A percentile compares a stretch with the other conserved stretches of the same genome.
phyloP scores from a whole-genome alignment of 1,284 basidiomycete genomes.

The Lentinula novae-zelandiae region DNA sequence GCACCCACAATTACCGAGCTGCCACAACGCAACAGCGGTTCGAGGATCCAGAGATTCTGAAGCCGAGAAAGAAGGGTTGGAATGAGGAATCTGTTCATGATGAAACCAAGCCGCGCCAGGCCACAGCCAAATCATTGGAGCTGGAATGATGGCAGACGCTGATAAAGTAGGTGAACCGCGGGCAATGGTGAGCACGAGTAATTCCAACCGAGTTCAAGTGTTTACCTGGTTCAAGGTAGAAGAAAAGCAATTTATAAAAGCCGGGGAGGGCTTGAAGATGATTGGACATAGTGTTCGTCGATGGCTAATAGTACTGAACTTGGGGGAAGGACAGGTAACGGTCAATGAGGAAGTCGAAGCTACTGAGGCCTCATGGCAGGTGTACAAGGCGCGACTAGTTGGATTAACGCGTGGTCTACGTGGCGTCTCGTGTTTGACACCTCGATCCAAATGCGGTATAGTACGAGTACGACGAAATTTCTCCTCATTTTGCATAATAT shows the following conservation, averaged over 20 bases:
- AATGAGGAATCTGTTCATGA: slow-evolving; percentile 59
- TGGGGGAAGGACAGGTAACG: too few relatives aligned
- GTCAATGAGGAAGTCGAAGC: too few relatives aligned
- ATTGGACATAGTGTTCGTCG: neutral
- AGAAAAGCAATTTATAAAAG: slow-evolving; percentile 63
- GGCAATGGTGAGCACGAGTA: too few relatives aligned
- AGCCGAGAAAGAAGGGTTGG: slow-evolving; percentile 25
- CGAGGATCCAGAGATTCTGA: slow-evolving; percentile 40
- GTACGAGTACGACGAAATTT: too few relatives aligned
- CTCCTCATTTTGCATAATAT: too few relatives aligned
- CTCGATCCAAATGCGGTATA: too few relatives aligned
- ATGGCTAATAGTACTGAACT: too few relatives aligned
- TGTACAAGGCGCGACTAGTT: too few relatives aligned
- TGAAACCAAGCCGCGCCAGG: slow-evolving; percentile 72
- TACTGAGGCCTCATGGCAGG: too few relatives aligned
- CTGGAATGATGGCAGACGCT: slow-evolving; percentile 62
- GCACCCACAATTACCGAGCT: slow-evolving; percentile 63
- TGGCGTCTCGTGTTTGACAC: too few relatives aligned
- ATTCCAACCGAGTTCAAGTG: neutral
- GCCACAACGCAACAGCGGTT: slow-evolving; percentile 66
- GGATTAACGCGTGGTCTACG: too few relatives aligned
- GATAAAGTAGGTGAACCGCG: neutral
- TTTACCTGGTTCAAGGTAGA: slow-evolving; percentile 67
- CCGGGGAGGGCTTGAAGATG: slow-evolving; percentile 48
- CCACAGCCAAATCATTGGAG: slow-evolving; percentile 56